Evolutionary conservation across 176 grass and related monocot species (phyloP).

Genomic region (Hsuehochloa calcarea): DNA sequence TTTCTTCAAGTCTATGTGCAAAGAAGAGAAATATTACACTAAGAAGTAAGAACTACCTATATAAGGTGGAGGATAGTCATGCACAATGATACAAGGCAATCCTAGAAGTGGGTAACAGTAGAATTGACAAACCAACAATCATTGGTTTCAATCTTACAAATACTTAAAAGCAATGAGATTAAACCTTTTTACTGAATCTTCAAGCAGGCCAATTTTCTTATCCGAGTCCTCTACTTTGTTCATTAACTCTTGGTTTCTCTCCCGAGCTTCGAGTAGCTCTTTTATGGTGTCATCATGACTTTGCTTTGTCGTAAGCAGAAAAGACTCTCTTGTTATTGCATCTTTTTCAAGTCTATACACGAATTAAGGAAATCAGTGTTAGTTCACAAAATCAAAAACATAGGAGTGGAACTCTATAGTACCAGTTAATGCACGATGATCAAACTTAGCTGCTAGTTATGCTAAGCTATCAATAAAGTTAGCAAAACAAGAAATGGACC

Average conservation of each 20-base stretch:
- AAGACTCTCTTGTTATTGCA: slow-evolving; percentile 39
- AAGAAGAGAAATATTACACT: slow-evolving; percentile 40
- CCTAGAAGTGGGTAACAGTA: slow-evolving; percentile 10
- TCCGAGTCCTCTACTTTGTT: slow-evolving; percentile 36
- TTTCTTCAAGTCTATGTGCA: slow-evolving; percentile 61
- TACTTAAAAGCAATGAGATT: slow-evolving; percentile 23
- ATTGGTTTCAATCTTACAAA: slow-evolving; percentile 16
- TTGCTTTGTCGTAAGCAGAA: slow-evolving; percentile 48
- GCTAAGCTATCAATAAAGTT: slow-evolving; percentile 25
- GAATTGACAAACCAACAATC: slow-evolving; percentile 11
- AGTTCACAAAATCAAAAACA: slow-evolving; percentile 23
- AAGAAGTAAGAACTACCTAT: slow-evolving; percentile 13
- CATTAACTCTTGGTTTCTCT: slow-evolving; percentile 39
- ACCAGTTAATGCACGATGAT: slow-evolving; percentile 30
- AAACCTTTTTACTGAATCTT: slow-evolving; percentile 61
- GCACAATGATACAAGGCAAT: background rate
- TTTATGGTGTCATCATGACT: slow-evolving; percentile 44
- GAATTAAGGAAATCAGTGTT: slow-evolving; percentile 35
- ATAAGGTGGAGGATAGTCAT: background rate
- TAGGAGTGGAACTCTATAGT: slow-evolving; percentile 15
- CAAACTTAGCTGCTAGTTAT: slow-evolving; percentile 33
- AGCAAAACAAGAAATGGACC: slow-evolving; percentile 43
- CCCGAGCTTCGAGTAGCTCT: slow-evolving; percentile 41
- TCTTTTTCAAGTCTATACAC: slow-evolving; percentile 64
- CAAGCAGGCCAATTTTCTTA: slow-evolving; percentile 48